Conservation (phyloP, 2,329 filamentous ascomycete genomes). For the Aspergillus tubingensis region DNA sequence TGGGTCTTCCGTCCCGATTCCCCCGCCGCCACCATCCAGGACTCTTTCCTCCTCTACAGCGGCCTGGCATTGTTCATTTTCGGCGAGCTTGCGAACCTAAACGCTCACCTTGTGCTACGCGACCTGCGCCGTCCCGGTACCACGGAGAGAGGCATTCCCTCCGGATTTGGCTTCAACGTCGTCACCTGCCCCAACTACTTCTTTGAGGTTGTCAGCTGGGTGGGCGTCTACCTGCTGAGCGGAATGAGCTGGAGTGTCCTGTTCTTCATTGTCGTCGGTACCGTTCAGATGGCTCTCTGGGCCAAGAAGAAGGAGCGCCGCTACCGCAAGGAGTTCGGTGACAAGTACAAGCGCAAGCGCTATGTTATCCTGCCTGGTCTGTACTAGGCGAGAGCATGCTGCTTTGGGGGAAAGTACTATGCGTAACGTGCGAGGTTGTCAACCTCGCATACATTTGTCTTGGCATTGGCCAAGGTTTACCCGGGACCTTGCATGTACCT, state of each 20-base stretch:
- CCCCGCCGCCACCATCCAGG: constrained; percentile 59
- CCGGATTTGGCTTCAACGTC: constrained; percentile 76
- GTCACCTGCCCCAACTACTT: constrained; percentile 98
- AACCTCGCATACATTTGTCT: background rate
- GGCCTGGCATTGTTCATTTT: constrained; percentile 73
- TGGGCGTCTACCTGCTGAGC: constrained; percentile 76
- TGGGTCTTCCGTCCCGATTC: constrained; percentile 80
- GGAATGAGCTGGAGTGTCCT: constrained; percentile 72
- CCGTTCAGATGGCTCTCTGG: constrained; percentile 81
- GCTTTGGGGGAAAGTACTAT: background rate
- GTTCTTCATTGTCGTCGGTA: constrained; percentile 73
- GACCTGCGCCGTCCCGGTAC: constrained; percentile 75
- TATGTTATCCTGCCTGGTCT: constrained; percentile 79
- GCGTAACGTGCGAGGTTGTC: background rate
- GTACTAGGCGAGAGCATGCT: constrained; percentile 51
- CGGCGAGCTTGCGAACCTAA: constrained; percentile 77
- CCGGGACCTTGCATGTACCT: background rate
- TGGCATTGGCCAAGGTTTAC: background rate
- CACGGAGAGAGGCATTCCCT: constrained; percentile 84
- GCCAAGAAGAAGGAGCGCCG: constrained; percentile 87
- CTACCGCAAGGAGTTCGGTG: constrained; percentile 86
- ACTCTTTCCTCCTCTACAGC: constrained; percentile 60
- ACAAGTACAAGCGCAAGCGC: constrained; percentile 94
- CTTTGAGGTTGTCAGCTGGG: constrained; percentile 86
- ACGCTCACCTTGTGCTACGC: constrained; percentile 77